Conservation (phyloP, 2,329 filamentous ascomycete genomes). For the Phoma sp. region DNA sequence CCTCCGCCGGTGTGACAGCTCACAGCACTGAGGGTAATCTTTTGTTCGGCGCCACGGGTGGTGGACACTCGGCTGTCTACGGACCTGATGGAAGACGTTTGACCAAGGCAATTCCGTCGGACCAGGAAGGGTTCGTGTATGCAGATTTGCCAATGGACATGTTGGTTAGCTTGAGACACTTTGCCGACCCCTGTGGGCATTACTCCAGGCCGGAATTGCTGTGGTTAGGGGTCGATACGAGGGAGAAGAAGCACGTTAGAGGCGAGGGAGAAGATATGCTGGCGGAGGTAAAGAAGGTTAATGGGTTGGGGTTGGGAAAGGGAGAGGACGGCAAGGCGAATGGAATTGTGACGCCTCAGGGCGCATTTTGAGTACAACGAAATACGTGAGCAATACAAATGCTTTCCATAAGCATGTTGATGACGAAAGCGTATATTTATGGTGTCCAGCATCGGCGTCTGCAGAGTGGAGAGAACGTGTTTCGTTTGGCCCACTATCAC, state of each 20-base stretch:
- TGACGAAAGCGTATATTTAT: too few relatives aligned
- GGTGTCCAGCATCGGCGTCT: too few relatives aligned
- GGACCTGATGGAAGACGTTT: slow-evolving; percentile 60
- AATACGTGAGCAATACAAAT: background rate
- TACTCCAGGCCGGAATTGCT: slow-evolving; percentile 60
- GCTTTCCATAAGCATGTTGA: too few relatives aligned
- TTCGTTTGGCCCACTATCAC: too few relatives aligned
- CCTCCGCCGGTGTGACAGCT: slow-evolving; percentile 51
- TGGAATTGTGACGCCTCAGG: background rate
- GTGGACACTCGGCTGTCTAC: slow-evolving; percentile 47
- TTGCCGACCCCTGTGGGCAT: slow-evolving; percentile 57
- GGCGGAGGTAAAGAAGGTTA: background rate
- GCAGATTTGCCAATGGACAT: slow-evolving; percentile 59
- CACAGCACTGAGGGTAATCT: slow-evolving; percentile 53
- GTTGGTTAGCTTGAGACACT: slow-evolving; percentile 51
- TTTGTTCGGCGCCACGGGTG: slow-evolving; percentile 54
- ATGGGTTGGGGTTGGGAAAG: background rate
- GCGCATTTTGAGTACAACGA: background rate
- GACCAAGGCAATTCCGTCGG: slow-evolving; percentile 47
- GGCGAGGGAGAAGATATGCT: slow-evolving; percentile 5
- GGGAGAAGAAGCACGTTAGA: slow-evolving; percentile 39
- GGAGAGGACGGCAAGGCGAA: background rate
- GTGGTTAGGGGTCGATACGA: slow-evolving; percentile 55
- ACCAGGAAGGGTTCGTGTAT: slow-evolving; percentile 58
- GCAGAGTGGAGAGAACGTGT: too few relatives aligned